These are phyloP conservation scores for Leccinum pallidistipes DNA, from an alignment of 1,284 basidiomycete genomes.

Conservation along the genomic window DNA sequence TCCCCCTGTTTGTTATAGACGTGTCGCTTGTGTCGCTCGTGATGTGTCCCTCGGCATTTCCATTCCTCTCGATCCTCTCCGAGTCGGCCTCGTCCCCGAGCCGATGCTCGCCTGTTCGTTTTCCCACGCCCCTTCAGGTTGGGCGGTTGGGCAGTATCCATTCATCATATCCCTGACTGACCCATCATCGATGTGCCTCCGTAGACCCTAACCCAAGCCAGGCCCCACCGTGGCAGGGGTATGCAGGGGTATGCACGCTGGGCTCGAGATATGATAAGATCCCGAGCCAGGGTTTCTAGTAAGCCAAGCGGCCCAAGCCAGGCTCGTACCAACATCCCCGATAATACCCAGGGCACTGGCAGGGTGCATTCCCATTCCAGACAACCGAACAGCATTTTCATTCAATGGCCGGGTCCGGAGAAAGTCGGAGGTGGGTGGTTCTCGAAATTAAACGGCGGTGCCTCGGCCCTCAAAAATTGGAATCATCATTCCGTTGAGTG, in stretches of 20 bases:
- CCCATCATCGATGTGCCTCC: background rate
- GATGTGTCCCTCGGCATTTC: background rate
- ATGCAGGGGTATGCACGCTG: background rate
- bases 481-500: background rate
- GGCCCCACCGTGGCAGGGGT: background rate
- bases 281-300: background rate
- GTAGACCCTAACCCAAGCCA: background rate
- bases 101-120: background rate
- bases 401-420: background rate
- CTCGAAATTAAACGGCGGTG: background rate
- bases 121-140: background rate
- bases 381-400: background rate
- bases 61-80: background rate
- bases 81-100: background rate
- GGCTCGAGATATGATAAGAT: background rate
- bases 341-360: no score
- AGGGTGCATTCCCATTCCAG: no score
- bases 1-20: background rate
- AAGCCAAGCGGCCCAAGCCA: background rate
- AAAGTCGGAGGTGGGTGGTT: background rate
- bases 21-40: background rate
- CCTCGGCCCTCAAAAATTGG: background rate
- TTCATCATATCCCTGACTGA: background rate
- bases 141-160: background rate
- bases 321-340: background rate